These are phyloP conservation scores for Hypoxylon sp. DNA, from an alignment of 2,329 filamentous ascomycete genomes.

Conservation along the genomic window DNA sequence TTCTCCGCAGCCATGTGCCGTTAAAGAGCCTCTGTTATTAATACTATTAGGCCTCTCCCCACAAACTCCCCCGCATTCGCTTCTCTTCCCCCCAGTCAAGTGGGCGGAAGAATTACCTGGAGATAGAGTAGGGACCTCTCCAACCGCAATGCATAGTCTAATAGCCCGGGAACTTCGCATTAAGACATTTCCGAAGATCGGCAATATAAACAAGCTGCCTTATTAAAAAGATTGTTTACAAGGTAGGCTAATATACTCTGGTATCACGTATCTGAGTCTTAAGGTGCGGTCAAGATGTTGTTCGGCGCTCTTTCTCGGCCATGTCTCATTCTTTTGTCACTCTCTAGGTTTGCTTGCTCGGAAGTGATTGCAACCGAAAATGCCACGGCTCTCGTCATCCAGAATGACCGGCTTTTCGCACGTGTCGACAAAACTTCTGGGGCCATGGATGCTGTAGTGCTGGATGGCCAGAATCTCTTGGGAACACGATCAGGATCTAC, in stretches of 20 bases:
- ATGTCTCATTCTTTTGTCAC: slow-evolving; percentile 35
- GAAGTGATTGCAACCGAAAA: slow-evolving; percentile 56
- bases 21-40: slow-evolving; percentile 32
- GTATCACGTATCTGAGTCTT: slow-evolving; percentile 36
- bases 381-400: slow-evolving; percentile 55
- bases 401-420: slow-evolving; percentile 58
- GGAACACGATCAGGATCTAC: slow-evolving; percentile 61
- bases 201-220: slow-evolving; percentile 44
- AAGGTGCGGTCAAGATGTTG: slow-evolving; percentile 43
- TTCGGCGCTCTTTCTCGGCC: slow-evolving; percentile 25
- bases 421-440: slow-evolving; percentile 58
- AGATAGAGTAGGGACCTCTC: slow-evolving; percentile 25
- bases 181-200: slow-evolving; percentile 42
- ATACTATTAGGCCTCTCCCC: slow-evolving; percentile 38
- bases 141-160: slow-evolving; percentile 17
- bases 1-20: slow-evolving; percentile 43
- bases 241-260: slow-evolving; percentile 43
- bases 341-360: slow-evolving; percentile 36
- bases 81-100: slow-evolving; percentile 27
- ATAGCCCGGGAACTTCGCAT: slow-evolving; percentile 31
- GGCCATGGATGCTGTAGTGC: slow-evolving; percentile 55
- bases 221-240: slow-evolving; percentile 34
- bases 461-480: slow-evolving; percentile 65
- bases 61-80: slow-evolving; percentile 44
- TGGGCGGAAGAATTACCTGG: slow-evolving; percentile 44